Evolutionary conservation across 164 flowering plant genomes (phyloP).

Genomic region (Nymphaea colorata): DNA sequence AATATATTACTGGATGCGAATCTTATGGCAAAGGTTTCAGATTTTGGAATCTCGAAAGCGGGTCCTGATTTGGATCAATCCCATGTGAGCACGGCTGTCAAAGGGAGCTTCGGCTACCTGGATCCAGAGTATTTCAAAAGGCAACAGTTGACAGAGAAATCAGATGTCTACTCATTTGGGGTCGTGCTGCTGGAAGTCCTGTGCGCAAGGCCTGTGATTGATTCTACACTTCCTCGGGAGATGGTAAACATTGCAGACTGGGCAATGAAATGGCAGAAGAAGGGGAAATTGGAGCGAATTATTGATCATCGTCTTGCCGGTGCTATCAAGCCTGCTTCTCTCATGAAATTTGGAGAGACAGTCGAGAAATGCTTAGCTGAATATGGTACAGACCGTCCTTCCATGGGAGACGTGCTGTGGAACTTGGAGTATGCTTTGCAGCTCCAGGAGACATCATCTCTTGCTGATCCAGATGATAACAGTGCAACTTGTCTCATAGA

Average conservation of each 20-base stretch:
- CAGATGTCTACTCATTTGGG: constrained; percentile 86
- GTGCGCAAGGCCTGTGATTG: constrained; percentile 71
- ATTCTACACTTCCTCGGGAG: constrained; percentile 65
- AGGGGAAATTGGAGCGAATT: constrained; percentile 53
- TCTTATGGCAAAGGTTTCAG: constrained; percentile 77
- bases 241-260: constrained; percentile 73
- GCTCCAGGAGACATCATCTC: constrained; percentile 47
- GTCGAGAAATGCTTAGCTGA: constrained; percentile 84
- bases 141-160: constrained; percentile 75
- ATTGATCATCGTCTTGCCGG: constrained; percentile 49
- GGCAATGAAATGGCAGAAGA: constrained; percentile 75
- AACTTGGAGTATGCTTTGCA: constrained; percentile 73
- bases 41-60: constrained; percentile 75
- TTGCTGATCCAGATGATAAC: constrained; percentile 54
- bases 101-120: constrained; percentile 79
- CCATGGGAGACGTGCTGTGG: constrained; percentile 84
- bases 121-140: constrained; percentile 82
- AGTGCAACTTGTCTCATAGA: constrained; percentile 43
- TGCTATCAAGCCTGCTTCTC: constrained; percentile 48
- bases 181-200: constrained; percentile 76
- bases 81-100: constrained; percentile 83
- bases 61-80: constrained; percentile 66
- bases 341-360: constrained; percentile 65
- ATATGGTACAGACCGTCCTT: constrained; percentile 61
- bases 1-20: constrained; percentile 77